phyloP scores from a whole-genome alignment of 257 asterid species.

The Solanum infundibuliforme region DNA sequence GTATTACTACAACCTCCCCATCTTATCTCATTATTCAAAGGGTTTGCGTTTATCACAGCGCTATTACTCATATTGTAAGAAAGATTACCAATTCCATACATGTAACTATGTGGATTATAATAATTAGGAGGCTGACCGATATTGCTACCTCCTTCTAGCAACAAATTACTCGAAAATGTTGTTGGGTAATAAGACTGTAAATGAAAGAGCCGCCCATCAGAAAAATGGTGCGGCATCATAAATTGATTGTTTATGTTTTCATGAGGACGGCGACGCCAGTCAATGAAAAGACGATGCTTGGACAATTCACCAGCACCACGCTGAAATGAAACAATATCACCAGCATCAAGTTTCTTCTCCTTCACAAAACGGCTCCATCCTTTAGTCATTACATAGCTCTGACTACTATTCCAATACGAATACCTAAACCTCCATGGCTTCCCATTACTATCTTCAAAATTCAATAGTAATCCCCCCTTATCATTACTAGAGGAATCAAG shows the following conservation, averaged over 20 bases:
- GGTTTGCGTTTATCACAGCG: slow-evolving; percentile 38
- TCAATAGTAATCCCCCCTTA: slow-evolving; percentile 54
- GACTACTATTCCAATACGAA: slow-evolving; percentile 98
- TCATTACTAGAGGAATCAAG: slow-evolving; percentile 66
- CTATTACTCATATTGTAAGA: background rate
- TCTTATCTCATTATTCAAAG: slow-evolving; percentile 10
- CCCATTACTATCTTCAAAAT: slow-evolving; percentile 82
- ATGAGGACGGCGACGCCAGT: slow-evolving; percentile 87
- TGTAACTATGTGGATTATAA: background rate
- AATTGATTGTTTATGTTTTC: background rate
- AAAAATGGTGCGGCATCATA: background rate
- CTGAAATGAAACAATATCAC: slow-evolving; percentile 71
- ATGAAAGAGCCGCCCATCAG: background rate
- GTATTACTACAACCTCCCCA: background rate
- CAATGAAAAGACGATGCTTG: slow-evolving; percentile 63
- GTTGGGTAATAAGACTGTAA: background rate
- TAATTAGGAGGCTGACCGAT: background rate
- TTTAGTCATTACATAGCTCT: slow-evolving; percentile 94
- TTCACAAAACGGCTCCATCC: slow-evolving; percentile 92
- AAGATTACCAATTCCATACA: background rate
- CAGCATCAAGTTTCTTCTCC: slow-evolving; percentile 85
- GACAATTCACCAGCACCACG: slow-evolving; percentile 51
- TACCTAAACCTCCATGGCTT: slow-evolving; percentile 87
- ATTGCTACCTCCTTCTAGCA: slow-evolving; percentile 28
- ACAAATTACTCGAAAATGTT: slow-evolving; percentile 6